phyloP scores from a whole-genome alignment of 345 rosid genomes.

The Adansonia digitata region DNA sequence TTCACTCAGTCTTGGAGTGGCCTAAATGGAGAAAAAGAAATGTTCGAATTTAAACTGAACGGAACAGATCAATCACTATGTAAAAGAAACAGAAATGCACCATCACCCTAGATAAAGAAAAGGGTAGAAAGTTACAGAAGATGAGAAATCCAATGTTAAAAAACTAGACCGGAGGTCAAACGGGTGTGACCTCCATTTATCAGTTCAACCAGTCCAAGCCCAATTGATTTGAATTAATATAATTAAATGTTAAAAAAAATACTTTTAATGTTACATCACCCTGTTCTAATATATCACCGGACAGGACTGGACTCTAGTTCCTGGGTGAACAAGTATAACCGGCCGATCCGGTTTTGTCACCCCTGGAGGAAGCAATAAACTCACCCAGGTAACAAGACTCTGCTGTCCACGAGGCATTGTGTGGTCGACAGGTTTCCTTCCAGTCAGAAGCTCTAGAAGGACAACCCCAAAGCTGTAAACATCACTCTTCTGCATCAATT shows the following conservation, averaged over 20 bases:
- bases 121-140: neutral
- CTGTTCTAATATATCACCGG: no score
- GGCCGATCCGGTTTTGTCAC: no score
- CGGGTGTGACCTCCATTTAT: no score
- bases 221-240: no score
- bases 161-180: no score
- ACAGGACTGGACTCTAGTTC: no score
- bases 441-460: slow-evolving; percentile 88
- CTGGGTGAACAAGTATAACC: no score
- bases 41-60: no score
- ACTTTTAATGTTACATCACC: no score
- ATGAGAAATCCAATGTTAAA: no score
- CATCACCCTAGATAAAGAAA: neutral
- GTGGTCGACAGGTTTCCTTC: slow-evolving; percentile 98
- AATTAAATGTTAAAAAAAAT: no score
- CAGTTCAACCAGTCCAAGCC: no score
- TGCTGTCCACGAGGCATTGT: slow-evolving; percentile 99
- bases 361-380: slow-evolving; percentile 8
- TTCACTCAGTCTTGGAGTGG: slow-evolving; percentile 95
- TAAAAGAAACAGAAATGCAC: neutral
- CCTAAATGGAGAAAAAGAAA: slow-evolving; percentile 31
- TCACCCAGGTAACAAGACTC: slow-evolving; percentile 95
- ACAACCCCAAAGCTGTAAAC: slow-evolving; percentile 99
- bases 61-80: neutral
- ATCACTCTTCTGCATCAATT: slow-evolving; percentile 93